Conservation (phyloP, 2,329 filamentous ascomycete species). For the Neocucurbitaria cava region DNA sequence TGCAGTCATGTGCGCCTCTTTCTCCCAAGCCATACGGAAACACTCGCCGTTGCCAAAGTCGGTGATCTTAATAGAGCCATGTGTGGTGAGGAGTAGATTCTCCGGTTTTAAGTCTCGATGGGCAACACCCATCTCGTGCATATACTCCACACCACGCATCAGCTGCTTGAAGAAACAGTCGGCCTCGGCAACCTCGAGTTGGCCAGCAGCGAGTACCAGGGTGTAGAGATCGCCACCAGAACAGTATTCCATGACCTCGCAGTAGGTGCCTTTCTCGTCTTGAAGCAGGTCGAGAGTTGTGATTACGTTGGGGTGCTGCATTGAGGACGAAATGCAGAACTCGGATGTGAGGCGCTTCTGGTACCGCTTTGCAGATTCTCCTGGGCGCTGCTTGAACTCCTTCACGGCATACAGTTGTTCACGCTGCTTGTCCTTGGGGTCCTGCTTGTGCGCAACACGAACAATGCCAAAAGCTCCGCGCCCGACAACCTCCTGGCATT, state of each 20-base stretch:
- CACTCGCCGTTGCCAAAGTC: conserved; percentile 99
- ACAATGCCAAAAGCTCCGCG: conserved; percentile 97
- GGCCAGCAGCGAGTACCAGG: conserved; percentile 86
- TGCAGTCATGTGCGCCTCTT: conserved; percentile 96
- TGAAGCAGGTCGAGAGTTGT: conserved; percentile 95
- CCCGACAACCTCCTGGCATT: conserved; percentile 96
- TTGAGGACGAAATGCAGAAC: conserved; percentile 96
- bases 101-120: conserved; percentile 97
- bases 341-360: conserved; percentile 96
- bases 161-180: conserved; percentile 99
- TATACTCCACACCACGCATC: conserved; percentile 98
- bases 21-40: conserved; percentile 99
- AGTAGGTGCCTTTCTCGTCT: conserved; percentile 96
- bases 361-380: conserved; percentile 96
- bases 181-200: conserved; percentile 89
- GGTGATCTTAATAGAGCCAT: conserved; percentile 93
- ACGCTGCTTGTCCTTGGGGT: conserved; percentile 75
- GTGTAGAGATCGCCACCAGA: conserved; percentile 96
- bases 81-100: conserved; percentile 90
- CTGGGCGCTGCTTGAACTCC: conserved; percentile 91
- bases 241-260: conserved; percentile 99
- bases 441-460: conserved; percentile 93
- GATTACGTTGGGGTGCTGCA: conserved; percentile 97
- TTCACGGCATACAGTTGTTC: conserved; percentile 98
- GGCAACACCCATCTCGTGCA: conserved; percentile 99